Evolutionary conservation across 768 basidiomycete species (phyloP).

Genomic region (Hysterangium stoloniferum): DNA sequence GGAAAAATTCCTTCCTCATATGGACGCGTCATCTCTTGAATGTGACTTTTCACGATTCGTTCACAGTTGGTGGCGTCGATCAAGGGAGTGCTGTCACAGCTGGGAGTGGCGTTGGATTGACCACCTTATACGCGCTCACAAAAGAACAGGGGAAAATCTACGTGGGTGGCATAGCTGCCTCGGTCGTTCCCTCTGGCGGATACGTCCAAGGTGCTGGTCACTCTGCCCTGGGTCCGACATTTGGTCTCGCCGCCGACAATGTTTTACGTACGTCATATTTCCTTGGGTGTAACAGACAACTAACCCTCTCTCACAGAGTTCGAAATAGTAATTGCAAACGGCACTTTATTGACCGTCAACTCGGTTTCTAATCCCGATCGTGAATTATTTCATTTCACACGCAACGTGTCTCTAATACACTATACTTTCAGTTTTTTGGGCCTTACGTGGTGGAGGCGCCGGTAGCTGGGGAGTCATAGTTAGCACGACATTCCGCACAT

Average conservation of each 20-base stretch:
- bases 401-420: background rate
- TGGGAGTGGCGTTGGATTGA: constrained; percentile 22
- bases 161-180: constrained; percentile 21
- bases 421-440: constrained; percentile 15
- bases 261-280: constrained; percentile 6
- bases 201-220: constrained; percentile 29
- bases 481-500: constrained; percentile 27
- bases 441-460: constrained; percentile 15
- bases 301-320: constrained; percentile 15
- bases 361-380: constrained; percentile 21
- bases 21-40: constrained; percentile 34
- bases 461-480: constrained; percentile 33
- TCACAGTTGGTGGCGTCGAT: constrained; percentile 14
- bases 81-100: constrained; percentile 23
- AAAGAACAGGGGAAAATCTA: constrained; percentile 19
- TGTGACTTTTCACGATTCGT: constrained; percentile 23
- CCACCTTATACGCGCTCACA: constrained; percentile 17
- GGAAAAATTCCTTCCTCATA: constrained; percentile 31
- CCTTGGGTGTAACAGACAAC: background rate
- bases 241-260: constrained; percentile 24
- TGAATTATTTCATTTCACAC: constrained; percentile 7
- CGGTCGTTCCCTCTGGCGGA: constrained; percentile 24
- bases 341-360: constrained; percentile 21
- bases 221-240: constrained; percentile 20
- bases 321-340: constrained; percentile 25